A percentile compares a stretch with the other conserved stretches of the same genome.
phyloP scores from a whole-genome alignment of 1,284 basidiomycete species.

The Sanghuangporus weigelae region DNA sequence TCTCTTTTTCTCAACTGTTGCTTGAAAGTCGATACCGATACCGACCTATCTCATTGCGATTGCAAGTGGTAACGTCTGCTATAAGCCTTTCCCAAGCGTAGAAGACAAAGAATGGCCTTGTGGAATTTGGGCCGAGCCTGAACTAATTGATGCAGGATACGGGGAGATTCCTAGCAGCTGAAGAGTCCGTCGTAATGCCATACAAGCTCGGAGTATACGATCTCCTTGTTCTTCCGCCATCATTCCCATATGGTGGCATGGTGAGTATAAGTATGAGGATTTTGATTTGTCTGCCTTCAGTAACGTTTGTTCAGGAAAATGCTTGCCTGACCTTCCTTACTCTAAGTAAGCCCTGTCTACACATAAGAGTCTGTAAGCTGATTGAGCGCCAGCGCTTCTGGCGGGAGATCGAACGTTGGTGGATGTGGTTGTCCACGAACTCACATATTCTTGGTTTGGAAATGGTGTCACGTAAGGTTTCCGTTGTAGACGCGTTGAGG shows the following conservation, averaged over 20 bases:
- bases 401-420: conserved; percentile 82
- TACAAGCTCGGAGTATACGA: conserved; percentile 93
- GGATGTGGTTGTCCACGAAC: conserved; percentile 80
- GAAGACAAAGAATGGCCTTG: conserved; percentile 69
- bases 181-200: conserved; percentile 66
- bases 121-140: conserved; percentile 89
- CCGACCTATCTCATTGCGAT: conserved; percentile 87
- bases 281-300: not conserved
- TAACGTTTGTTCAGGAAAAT: conserved; percentile 50
- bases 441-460: conserved; percentile 81
- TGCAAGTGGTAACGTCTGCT: conserved; percentile 78
- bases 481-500: not conserved
- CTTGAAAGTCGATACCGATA: conserved; percentile 67
- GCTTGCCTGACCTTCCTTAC: conserved; percentile 85
- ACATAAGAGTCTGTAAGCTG: not conserved
- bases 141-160: conserved; percentile 79
- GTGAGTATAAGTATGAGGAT: conserved; percentile 32
- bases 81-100: conserved; percentile 56
- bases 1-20: not conserved
- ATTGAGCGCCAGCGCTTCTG: conserved; percentile 53
- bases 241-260: conserved; percentile 92
- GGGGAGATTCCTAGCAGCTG: conserved; percentile 70
- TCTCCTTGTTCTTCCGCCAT: conserved; percentile 86
- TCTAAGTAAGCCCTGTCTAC: conserved; percentile 50
- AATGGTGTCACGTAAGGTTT: conserved; percentile 73